Conservation (phyloP, 1,139 yeast species). For the Nematodospora anomalae region DNA sequence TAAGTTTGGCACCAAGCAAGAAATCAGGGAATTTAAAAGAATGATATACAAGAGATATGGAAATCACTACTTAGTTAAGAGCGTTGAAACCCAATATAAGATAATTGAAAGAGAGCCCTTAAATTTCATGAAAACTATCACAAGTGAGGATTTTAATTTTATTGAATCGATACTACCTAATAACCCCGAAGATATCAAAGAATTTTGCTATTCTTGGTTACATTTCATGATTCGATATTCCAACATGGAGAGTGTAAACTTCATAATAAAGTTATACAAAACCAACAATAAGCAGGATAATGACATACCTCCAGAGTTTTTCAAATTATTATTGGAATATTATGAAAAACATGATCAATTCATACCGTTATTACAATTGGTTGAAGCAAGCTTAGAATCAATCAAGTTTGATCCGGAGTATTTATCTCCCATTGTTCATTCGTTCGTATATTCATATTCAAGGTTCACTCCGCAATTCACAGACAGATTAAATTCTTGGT, state of each 20-base stretch:
- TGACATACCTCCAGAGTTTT: constrained; percentile 12
- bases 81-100: constrained; percentile 25
- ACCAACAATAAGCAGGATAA: constrained; percentile 1
- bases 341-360: constrained; percentile 12
- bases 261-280: constrained; percentile 19
- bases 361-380: constrained; percentile 15
- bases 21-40: constrained; percentile 24
- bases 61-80: constrained; percentile 25
- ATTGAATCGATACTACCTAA: constrained; percentile 11
- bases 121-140: constrained; percentile 25
- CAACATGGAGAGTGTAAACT: constrained; percentile 25
- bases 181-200: constrained; percentile 9
- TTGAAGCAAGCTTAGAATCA: constrained; percentile 14
- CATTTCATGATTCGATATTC: constrained; percentile 18
- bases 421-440: constrained; percentile 26
- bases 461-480: constrained; percentile 29
- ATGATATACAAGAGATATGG: constrained; percentile 23
- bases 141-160: constrained; percentile 23
- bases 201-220: constrained; percentile 17
- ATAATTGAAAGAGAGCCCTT: constrained; percentile 30
- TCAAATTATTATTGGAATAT: constrained; percentile 18
- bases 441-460: constrained; percentile 38
- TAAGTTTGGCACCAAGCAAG: constrained; percentile 30
- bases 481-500: constrained; percentile 25
- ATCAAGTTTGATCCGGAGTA: constrained; percentile 21